These are phyloP conservation scores for Epichloe hybrida DNA, from an alignment of 2,329 filamentous ascomycete species.

Conservation along the genomic window DNA sequence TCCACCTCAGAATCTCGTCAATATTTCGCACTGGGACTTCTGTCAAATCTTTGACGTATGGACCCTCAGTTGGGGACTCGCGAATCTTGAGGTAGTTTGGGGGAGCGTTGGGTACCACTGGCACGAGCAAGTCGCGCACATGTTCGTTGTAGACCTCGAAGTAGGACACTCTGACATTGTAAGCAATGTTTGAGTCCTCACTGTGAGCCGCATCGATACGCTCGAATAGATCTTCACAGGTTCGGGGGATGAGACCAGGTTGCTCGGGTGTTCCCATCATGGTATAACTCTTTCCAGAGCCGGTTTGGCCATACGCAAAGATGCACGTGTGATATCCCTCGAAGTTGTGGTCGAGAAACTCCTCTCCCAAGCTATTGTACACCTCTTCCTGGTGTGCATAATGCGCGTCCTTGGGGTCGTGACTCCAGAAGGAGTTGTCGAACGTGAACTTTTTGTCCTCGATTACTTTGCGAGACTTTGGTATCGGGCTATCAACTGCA, in stretches of 20 bases:
- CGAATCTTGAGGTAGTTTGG: conserved; percentile 94
- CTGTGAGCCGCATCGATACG: conserved; percentile 67
- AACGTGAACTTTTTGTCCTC: conserved; percentile 92
- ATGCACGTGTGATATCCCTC: conserved; percentile 99
- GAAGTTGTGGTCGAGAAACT: conserved; percentile 98
- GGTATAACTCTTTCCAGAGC: conserved; percentile 94
- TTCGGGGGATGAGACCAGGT: conserved; percentile 78
- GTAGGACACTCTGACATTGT: conserved; percentile 94
- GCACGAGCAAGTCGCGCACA: conserved; percentile 82
- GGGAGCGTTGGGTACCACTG: conserved; percentile 56
- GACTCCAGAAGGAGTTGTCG: conserved; percentile 97
- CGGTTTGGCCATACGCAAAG: conserved; percentile 96
- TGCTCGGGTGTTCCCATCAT: conserved; percentile 87
- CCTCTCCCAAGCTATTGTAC: conserved; percentile 86
- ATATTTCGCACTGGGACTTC: conserved; percentile 85
- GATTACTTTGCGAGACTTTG: conserved; percentile 55
- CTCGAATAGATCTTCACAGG: conserved; percentile 91
- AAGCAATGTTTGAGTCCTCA: conserved; percentile 82
- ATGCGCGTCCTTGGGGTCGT: conserved; percentile 63
- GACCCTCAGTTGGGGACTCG: conserved; percentile 86
- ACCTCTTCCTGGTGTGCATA: conserved; percentile 90
- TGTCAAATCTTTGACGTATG: conserved; percentile 92
- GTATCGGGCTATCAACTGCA: conserved; percentile 35
- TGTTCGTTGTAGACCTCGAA: conserved; percentile 99
- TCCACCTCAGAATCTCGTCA: conserved; percentile 74